A percentile compares a stretch with the other conserved stretches of the same genome.
Evolutionary conservation across 768 basidiomycete genomes (phyloP).

Genomic region (Auricularia sp.): DNA sequence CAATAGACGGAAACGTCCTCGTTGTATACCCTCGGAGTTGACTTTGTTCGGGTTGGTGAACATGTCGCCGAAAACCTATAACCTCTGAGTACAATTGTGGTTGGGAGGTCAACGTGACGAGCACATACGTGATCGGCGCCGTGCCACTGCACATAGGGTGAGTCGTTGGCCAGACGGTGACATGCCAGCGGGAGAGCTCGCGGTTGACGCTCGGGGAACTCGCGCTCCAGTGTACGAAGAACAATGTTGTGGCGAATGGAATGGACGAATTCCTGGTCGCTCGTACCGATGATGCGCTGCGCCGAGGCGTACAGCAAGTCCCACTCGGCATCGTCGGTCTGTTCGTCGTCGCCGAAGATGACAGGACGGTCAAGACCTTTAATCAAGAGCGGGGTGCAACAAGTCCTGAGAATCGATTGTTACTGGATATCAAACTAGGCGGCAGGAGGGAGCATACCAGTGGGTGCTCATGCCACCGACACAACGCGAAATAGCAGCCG

Average conservation of each 20-base stretch:
- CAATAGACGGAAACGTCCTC: constrained; percentile 10
- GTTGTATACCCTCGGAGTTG: background rate
- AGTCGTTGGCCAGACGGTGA: constrained; percentile 9
- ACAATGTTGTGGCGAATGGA: constrained; percentile 18
- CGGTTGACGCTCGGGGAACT: constrained; percentile 6
- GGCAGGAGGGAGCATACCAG: constrained; percentile 3
- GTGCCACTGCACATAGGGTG: constrained; percentile 16
- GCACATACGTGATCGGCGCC: constrained; percentile 6
- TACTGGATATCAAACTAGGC: background rate
- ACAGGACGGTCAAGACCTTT: constrained; percentile 9
- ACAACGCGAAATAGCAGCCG: constrained; percentile 15
- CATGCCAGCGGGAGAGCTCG: constrained; percentile 15
- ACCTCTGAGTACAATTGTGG: background rate
- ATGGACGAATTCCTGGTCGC: constrained; percentile 10
- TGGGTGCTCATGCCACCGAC: constrained; percentile 19
- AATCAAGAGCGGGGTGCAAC: constrained; percentile 13
- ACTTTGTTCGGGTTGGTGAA: constrained; percentile 2
- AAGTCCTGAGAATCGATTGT: constrained; percentile 7
- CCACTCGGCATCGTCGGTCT: constrained; percentile 9
- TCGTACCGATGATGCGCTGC: constrained; percentile 12
- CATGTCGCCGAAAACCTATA: constrained; percentile 8
- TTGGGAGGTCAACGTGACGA: background rate
- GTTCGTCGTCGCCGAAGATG: constrained; percentile 3
- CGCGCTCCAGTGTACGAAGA: constrained; percentile 9
- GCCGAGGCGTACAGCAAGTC: constrained; percentile 12